Percentiles rank a stretch among this genome's conserved stretches.
phyloP scores from a whole-genome alignment of 1,284 basidiomycete genomes.

The Tremellales sp. region DNA sequence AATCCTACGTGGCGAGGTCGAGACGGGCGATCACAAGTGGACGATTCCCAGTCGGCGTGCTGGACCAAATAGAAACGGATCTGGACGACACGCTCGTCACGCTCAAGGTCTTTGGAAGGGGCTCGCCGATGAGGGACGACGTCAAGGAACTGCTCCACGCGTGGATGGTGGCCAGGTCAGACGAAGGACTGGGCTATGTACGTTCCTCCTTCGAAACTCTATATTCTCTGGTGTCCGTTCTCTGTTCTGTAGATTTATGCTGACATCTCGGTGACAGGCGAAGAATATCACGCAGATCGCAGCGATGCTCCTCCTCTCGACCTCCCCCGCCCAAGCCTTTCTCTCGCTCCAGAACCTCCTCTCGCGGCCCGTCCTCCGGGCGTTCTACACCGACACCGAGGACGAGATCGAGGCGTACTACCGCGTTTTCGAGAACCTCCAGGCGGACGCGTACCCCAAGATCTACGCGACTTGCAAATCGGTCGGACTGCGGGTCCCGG shows the following conservation, averaged over 20 bases:
- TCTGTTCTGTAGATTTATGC: background rate
- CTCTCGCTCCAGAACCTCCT: slow-evolving; percentile 83
- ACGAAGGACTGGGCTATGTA: slow-evolving; percentile 79
- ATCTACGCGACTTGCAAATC: slow-evolving; percentile 96
- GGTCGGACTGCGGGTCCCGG: slow-evolving; percentile 48
- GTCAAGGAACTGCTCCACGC: slow-evolving; percentile 82
- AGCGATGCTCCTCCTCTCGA: slow-evolving; percentile 85
- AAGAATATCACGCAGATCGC: slow-evolving; percentile 57
- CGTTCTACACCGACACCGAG: slow-evolving; percentile 74
- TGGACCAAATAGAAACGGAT: slow-evolving; percentile 75
- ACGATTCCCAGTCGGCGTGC: slow-evolving; percentile 66
- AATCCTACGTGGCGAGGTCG: slow-evolving; percentile 67
- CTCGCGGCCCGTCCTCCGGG: slow-evolving; percentile 76
- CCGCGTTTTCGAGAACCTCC: slow-evolving; percentile 46
- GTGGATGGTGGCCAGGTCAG: slow-evolving; percentile 85
- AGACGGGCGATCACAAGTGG: slow-evolving; percentile 65
- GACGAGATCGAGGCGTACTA: slow-evolving; percentile 71
- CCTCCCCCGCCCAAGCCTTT: slow-evolving; percentile 71
- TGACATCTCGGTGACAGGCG: slow-evolving; percentile 26
- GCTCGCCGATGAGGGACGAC: slow-evolving; percentile 79
- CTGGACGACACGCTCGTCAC: slow-evolving; percentile 74
- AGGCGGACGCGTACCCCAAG: slow-evolving; percentile 69
- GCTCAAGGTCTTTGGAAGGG: slow-evolving; percentile 80
- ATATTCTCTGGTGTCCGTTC: background rate
- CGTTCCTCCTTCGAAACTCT: slow-evolving; percentile 25